Base-by-base conservation (phyloP, 73 alveolate species). In the Tetrahymena thermophila region DNA sequence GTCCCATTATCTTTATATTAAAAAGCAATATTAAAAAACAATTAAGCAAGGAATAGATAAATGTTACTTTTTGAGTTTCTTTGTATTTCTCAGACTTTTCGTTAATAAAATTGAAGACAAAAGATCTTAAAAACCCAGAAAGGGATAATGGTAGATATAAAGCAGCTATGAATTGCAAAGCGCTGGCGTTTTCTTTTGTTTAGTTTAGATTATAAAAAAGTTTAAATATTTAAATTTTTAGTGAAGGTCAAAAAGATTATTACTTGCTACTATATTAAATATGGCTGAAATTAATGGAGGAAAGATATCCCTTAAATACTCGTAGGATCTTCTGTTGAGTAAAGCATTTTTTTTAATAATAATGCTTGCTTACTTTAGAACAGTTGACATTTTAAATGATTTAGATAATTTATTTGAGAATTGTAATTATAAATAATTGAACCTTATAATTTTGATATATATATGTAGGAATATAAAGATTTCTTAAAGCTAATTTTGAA, bases 1-100 rank as follows among this genome's bases (percentile, higher is more conserved):
- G 57, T 35, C 96, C 96, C 96, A 94, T 94, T 4, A 94, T 94
- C 93, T 94, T 71, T 19, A 10, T 71, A 25, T 50, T 50, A 50
- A 50, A 71, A 13, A 71, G 4, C 3, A 8, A 71, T 8, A 71
- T 31, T 19, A 3, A 71, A 28, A 71, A 28, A 1, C 40, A 42
- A 28, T 71, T 71, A 28, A 5, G 4, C 17, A 0, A 25, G 1
- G 21, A 25, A 13, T 19, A 19, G 23, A 23, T 71, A 71, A 19
- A 7, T 71, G 17, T 71, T 71, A 71, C 89, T 25, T 71, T 94
- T 43, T 94, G 85, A 6, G 96, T 84, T 34, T 94, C 96, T 85
- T 94, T 94, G 28, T 85, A 94, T 85, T 85, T 94, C 31, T 94
- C 96, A 19, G 93, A 43, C 28, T 94, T 94, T 93, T 94, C 96